Conservation (phyloP, 805 yeast genomes). For the Yamadazyma akitaensis region DNA sequence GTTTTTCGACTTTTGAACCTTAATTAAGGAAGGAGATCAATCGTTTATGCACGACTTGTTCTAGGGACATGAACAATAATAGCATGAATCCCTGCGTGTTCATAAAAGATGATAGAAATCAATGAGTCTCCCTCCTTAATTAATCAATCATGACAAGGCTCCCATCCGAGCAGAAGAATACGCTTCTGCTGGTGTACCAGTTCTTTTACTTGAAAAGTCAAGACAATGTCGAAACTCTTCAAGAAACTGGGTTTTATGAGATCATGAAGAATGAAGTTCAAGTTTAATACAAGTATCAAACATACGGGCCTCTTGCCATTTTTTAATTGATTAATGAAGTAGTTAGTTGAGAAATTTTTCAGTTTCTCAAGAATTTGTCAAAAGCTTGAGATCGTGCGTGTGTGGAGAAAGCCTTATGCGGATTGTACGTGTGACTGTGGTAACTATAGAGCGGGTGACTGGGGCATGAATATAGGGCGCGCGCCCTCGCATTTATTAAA, state of each 20-base stretch:
- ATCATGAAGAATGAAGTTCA: constrained; percentile 3
- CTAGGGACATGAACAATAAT: background rate
- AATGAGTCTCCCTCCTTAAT: constrained; percentile 8
- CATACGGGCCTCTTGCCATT: constrained; percentile 57
- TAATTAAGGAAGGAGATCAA: constrained; percentile 5
- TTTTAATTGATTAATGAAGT: constrained; percentile 14
- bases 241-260: constrained; percentile 6
- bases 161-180: constrained; percentile 34
- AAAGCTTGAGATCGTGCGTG: background rate
- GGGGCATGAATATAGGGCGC: background rate
- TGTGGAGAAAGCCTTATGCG: background rate
- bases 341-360: constrained; percentile 4
- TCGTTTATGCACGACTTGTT: background rate
- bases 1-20: constrained; percentile 1
- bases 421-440: background rate
- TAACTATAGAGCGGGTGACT: no score
- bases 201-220: background rate
- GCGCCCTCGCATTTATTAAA: background rate
- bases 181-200: constrained; percentile 11
- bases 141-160: constrained; percentile 48
- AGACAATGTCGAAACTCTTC: background rate
- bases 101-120: background rate
- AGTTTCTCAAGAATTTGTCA: background rate
- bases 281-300: constrained; percentile 15
- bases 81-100: no score